phyloP scores from a whole-genome alignment of 805 yeast species.

The Wickerhamomyces chaumierensis region DNA sequence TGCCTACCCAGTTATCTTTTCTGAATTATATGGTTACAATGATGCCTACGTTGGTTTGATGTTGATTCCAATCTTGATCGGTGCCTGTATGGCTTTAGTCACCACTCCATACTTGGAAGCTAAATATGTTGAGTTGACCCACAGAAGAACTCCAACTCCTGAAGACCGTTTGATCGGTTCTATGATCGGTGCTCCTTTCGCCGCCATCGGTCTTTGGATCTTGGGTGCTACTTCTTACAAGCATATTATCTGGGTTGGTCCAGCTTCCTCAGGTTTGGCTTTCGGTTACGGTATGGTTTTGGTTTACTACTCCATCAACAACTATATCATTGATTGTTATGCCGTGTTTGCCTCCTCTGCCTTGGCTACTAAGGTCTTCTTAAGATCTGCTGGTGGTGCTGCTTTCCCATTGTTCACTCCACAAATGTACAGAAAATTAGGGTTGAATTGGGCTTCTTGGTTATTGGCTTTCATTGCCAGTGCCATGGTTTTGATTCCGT shows the following conservation, averaged over 20 bases:
- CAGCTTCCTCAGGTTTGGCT: conserved; percentile 68
- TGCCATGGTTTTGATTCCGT: conserved; percentile 68
- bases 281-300: conserved; percentile 73
- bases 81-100: conserved; percentile 62
- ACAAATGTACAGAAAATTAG: conserved; percentile 67
- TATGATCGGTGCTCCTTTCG: conserved; percentile 74
- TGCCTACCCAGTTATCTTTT: conserved; percentile 87
- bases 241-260: conserved; percentile 69
- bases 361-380: conserved; percentile 69
- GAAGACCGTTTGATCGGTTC: conserved; percentile 77
- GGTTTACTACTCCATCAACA: conserved; percentile 65
- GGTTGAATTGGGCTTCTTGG: conserved; percentile 76
- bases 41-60: conserved; percentile 77
- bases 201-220: conserved; percentile 69
- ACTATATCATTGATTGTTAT: conserved; percentile 85
- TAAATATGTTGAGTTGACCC: conserved; percentile 39
- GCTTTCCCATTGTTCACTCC: conserved; percentile 76
- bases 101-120: conserved; percentile 72
- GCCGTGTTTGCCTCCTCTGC: conserved; percentile 75
- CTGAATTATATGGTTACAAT: conserved; percentile 61
- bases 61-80: conserved; percentile 84
- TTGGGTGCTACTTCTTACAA: conserved; percentile 70
- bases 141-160: conserved; percentile 53
- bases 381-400: conserved; percentile 79
- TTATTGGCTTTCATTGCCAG: conserved; percentile 65